Conservation (phyloP, 176 grass and related monocot genomes). For the Ananas comosus region DNA sequence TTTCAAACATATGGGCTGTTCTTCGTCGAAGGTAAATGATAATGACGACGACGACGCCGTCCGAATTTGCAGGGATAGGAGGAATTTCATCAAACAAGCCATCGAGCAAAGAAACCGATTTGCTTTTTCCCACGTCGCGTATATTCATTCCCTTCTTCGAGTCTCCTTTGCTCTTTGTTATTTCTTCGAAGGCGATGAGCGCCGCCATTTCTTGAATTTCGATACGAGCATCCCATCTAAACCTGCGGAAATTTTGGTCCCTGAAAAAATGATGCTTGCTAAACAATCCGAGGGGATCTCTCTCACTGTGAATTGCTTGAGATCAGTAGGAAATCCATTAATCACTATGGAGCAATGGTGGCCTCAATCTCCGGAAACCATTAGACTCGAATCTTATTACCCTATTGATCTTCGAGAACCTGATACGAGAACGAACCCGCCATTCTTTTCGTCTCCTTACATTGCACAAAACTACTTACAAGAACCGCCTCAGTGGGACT, state of each 20-base stretch:
- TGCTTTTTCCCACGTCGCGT: slow-evolving; percentile 56
- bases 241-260: slow-evolving; percentile 27
- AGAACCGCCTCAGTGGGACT: slow-evolving; percentile 28
- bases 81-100: slow-evolving; percentile 71
- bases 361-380: slow-evolving; percentile 28
- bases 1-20: slow-evolving; percentile 60
- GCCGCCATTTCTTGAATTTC: slow-evolving; percentile 36
- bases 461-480: background rate
- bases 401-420: slow-evolving; percentile 12
- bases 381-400: slow-evolving; percentile 24
- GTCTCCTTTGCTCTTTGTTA: slow-evolving; percentile 56
- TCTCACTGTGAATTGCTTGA: slow-evolving; percentile 20
- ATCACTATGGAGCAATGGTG: slow-evolving; percentile 45
- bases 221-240: slow-evolving; percentile 24
- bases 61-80: slow-evolving; percentile 58
- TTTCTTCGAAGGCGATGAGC: slow-evolving; percentile 61
- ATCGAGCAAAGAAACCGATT: slow-evolving; percentile 51
- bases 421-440: background rate
- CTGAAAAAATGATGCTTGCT: slow-evolving; percentile 2
- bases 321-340: slow-evolving; percentile 25
- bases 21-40: slow-evolving; percentile 72
- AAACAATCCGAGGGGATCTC: slow-evolving; percentile 9
- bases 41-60: slow-evolving; percentile 55
- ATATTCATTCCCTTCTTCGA: slow-evolving; percentile 53
- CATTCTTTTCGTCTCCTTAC: slow-evolving; percentile 26